Evolutionary conservation across 306 rosid genomes (phyloP).

Genomic region (Pterocarpus santalinus): DNA sequence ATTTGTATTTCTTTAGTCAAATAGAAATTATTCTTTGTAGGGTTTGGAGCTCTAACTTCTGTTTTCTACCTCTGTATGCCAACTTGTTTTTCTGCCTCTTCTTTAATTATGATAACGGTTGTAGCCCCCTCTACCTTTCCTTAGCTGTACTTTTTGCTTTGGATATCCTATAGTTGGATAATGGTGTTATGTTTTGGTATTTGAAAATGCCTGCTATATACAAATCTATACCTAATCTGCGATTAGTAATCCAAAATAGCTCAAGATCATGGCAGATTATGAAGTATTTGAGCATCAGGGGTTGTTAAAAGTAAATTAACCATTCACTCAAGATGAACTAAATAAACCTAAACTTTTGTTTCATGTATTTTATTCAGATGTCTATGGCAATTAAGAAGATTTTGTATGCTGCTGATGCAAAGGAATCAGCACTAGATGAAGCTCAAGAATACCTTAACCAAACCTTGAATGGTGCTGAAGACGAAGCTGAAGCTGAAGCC

Average conservation of each 20-base stretch:
- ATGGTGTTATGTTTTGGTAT: slow-evolving; percentile 8
- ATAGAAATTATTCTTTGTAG: background rate
- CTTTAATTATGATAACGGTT: background rate
- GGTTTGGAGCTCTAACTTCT: background rate
- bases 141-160: background rate
- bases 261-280: background rate
- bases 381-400: slow-evolving; percentile 87
- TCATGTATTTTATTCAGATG: slow-evolving; percentile 61
- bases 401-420: slow-evolving; percentile 88
- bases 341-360: background rate
- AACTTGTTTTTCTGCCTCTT: background rate
- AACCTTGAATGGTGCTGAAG: slow-evolving; percentile 42
- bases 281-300: slow-evolving; percentile 11
- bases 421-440: slow-evolving; percentile 84
- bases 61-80: background rate
- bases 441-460: slow-evolving; percentile 81
- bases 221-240: background rate
- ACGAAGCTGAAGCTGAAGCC: slow-evolving; percentile 47
- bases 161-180: background rate
- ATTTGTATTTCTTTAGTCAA: slow-evolving; percentile 11
- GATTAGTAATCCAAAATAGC: background rate
- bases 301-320: slow-evolving; percentile 20
- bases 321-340: background rate
- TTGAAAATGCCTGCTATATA: background rate
- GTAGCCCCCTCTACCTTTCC: background rate